Evolutionary conservation across 495 filamentous ascomycete genomes (phyloP), one percentile per base, ranked within the genome.

Genomic region (Penicillium goetzii): DNA sequence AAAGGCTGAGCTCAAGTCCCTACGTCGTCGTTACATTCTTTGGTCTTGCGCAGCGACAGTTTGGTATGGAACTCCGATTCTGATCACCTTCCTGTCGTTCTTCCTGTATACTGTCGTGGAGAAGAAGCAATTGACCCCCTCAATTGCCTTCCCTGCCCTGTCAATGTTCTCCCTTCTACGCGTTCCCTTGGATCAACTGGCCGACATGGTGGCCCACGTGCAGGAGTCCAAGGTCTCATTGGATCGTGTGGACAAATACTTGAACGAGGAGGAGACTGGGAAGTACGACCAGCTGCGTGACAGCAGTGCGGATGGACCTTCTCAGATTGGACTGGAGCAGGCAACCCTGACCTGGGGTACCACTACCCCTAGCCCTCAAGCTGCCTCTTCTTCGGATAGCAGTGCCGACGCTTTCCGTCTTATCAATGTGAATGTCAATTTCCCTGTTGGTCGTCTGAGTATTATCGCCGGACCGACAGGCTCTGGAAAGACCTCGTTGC

Each of bases 161-260:
- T 98, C 96, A 0, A 88, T 99, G 65, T 99, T 99, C 77, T 92
- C 89, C 58, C 86, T 99, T n/a, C 89, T 99, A 30, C 88, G 96
- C 41, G 89, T 97, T 59, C 96, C 96, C 10, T 77, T 99, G 56
- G 96, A 99, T 76, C 96, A 98, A 71, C 83, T 99, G 5, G 96
- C 96, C 50, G 96, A 99, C 72, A 99, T 99, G 96, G 87, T 99
- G 71, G 96, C 96, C 38, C 96, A 97, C 72, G 93, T 99, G 9
- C 92, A 97, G 78, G 96, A 99, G 77, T 92, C 93, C 11, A 95
- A 96, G 79, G 96, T 99, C 33, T 98, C 96, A 1, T 85, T 99
- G 50, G 93, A 96, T 71, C 92, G 96, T 77, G 92, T 99, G 21
- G 95, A 99, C 69, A 90, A 97, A 64, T 99, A 97, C 72, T 75